Conservation (phyloP, 2,329 filamentous ascomycete genomes). For the Fusarium keratoplasticum region DNA sequence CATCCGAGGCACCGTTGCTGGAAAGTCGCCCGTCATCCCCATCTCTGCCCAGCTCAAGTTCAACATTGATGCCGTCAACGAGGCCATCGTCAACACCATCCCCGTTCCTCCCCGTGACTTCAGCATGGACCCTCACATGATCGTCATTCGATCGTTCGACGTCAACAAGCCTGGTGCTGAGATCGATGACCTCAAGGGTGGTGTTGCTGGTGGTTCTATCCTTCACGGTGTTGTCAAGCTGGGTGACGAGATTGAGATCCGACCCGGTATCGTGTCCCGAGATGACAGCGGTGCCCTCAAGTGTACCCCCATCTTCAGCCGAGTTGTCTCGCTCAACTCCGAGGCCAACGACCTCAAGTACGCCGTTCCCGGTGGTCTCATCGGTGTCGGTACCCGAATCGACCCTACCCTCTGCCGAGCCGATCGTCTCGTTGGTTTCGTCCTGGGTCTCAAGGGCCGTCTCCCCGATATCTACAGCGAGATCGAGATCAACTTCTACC, state of each 20-base stretch:
- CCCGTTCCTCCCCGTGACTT: slow-evolving; percentile 94
- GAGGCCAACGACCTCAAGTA: slow-evolving; percentile 99
- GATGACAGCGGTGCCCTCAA: slow-evolving; percentile 94
- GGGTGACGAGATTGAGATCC: slow-evolving; percentile 97
- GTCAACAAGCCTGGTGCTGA: slow-evolving; percentile 99
- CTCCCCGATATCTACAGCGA: slow-evolving; percentile 98
- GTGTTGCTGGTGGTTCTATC: slow-evolving; percentile 97
- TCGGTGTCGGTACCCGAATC: slow-evolving; percentile 97
- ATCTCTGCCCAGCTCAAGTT: slow-evolving; percentile 98
- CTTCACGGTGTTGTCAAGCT: slow-evolving; percentile 96
- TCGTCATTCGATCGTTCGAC: slow-evolving; percentile 98
- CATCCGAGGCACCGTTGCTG: slow-evolving; percentile 95
- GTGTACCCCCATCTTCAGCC: slow-evolving; percentile 96
- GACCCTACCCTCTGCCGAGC: slow-evolving; percentile 98
- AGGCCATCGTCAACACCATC: slow-evolving; percentile 94
- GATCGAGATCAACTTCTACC: slow-evolving; percentile 99
- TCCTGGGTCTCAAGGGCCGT: slow-evolving; percentile 92
- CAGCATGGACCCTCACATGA: slow-evolving; percentile 94
- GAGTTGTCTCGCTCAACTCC: slow-evolving; percentile 94
- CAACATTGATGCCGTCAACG: slow-evolving; percentile 98
- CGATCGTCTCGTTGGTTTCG: slow-evolving; percentile 98
- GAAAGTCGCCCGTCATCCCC: slow-evolving; percentile 94
- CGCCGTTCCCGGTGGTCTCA: slow-evolving; percentile 95
- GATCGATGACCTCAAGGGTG: slow-evolving; percentile 97
- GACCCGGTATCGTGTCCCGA: slow-evolving; percentile 97